Evolutionary conservation across 805 yeast genomes (phyloP).

Genomic region (Kurtzmaniella cleridarum): DNA sequence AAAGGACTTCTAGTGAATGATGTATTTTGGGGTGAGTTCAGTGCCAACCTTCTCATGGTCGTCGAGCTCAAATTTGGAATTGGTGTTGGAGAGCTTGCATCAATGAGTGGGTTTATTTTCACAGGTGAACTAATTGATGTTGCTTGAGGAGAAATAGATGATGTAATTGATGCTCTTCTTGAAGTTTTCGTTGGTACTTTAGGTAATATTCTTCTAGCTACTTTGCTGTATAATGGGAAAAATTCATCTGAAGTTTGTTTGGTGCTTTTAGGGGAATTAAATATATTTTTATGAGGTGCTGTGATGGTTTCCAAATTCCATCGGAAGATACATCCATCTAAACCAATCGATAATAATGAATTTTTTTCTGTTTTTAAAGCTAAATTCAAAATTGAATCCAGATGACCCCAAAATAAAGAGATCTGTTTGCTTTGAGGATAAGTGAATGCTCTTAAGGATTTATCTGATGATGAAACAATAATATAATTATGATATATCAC

Average conservation of each 20-base stretch:
- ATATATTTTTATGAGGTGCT: neutral
- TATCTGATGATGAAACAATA: constrained; percentile 48
- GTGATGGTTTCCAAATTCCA: constrained; percentile 31
- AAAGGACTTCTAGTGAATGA: neutral
- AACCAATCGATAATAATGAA: constrained; percentile 39
- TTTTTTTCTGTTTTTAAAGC: constrained; percentile 13
- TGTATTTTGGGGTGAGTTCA: constrained; percentile 7
- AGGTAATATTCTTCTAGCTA: constrained; percentile 28
- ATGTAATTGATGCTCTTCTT: constrained; percentile 5
- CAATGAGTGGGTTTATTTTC: neutral
- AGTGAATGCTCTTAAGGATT: constrained; percentile 48
- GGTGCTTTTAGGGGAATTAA: neutral
- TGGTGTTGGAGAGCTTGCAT: constrained; percentile 6
- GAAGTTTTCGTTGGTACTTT: constrained; percentile 8
- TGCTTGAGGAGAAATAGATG: constrained; percentile 5
- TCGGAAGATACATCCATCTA: constrained; percentile 50
- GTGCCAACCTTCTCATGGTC: constrained; percentile 28
- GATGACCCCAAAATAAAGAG: constrained; percentile 51
- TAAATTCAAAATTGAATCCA: constrained; percentile 43
- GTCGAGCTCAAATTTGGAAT: constrained; percentile 26
- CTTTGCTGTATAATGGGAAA: constrained; percentile 21
- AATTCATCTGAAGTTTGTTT: neutral
- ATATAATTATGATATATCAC: constrained; percentile 25
- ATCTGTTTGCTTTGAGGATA: constrained; percentile 42
- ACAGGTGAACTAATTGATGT: constrained; percentile 6